Conservation (phyloP, 805 yeast species). For the Priceomyces melissophilus region DNA sequence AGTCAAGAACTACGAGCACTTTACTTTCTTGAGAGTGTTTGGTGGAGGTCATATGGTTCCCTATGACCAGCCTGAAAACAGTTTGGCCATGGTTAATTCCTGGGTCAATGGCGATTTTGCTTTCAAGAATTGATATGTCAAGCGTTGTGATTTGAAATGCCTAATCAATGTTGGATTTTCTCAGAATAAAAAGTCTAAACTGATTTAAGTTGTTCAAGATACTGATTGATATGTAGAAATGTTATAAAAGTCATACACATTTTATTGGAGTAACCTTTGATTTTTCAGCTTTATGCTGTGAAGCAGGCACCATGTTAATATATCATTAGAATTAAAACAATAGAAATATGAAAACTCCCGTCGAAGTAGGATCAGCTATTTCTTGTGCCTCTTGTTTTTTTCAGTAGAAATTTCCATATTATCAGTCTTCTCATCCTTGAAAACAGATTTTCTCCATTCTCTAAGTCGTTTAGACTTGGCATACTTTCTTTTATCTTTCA, state of each 20-base stretch:
- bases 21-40: slow-evolving; percentile 79
- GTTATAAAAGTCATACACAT: no score
- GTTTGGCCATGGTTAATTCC: slow-evolving; percentile 78
- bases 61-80: slow-evolving; percentile 74
- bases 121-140: slow-evolving; percentile 7
- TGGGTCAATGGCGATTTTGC: slow-evolving; percentile 72
- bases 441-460: slow-evolving; percentile 87
- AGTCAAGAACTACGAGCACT: slow-evolving; percentile 65
- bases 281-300: no score
- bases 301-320: no score
- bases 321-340: no score
- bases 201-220: no score
- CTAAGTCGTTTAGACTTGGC: slow-evolving; percentile 77
- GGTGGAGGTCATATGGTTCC: slow-evolving; percentile 98
- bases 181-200: no score
- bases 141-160: no score
- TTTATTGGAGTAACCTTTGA: no score
- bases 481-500: slow-evolving; percentile 78
- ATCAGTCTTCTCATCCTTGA: slow-evolving; percentile 49
- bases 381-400: no score
- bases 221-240: no score
- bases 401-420: no score
- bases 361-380: not conserved
- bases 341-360: not conserved
- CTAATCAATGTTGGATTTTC: no score